phyloP scores from a whole-genome alignment of 2,329 filamentous ascomycete species.

The Dryadomyces quercus-mongolicae region DNA sequence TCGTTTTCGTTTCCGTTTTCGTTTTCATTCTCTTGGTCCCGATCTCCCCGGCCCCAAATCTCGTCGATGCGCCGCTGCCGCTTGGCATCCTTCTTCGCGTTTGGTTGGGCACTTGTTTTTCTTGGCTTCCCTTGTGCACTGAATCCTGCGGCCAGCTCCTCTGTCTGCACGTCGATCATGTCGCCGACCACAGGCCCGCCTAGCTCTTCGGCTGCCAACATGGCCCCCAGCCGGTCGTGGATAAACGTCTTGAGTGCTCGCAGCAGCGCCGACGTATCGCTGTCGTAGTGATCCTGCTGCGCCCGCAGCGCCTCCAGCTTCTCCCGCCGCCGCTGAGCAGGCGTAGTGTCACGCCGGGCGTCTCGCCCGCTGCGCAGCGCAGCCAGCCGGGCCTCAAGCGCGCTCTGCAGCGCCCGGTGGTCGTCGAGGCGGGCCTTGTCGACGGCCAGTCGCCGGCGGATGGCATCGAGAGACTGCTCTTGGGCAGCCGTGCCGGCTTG shows the following conservation, averaged over 20 bases:
- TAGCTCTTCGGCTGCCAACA: constrained; percentile 73
- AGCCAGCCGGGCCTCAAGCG: constrained; percentile 44
- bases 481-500: constrained; percentile 43
- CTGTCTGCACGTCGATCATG: constrained; percentile 49
- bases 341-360: constrained; percentile 18
- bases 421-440: constrained; percentile 40
- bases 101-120: constrained; percentile 19
- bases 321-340: constrained; percentile 50
- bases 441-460: constrained; percentile 34
- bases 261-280: constrained; percentile 48
- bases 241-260: constrained; percentile 59
- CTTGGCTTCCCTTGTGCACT: constrained; percentile 45
- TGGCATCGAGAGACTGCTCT: constrained; percentile 25
- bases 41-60: constrained; percentile 36
- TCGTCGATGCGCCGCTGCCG: constrained; percentile 51
- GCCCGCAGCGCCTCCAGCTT: constrained; percentile 47
- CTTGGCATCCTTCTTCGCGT: constrained; percentile 17
- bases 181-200: constrained; percentile 75
- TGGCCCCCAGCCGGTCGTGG: constrained; percentile 54
- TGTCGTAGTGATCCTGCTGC: constrained; percentile 48
- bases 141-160: constrained; percentile 48
- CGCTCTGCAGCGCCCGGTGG: constrained; percentile 40
- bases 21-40: background rate
- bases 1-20: background rate
- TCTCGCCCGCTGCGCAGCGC: constrained; percentile 45